A percentile compares a stretch with the other conserved stretches of the same genome.
These are phyloP conservation scores for Lactarius sp. DNA, from an alignment of 768 basidiomycete genomes.

Conservation along the genomic window DNA sequence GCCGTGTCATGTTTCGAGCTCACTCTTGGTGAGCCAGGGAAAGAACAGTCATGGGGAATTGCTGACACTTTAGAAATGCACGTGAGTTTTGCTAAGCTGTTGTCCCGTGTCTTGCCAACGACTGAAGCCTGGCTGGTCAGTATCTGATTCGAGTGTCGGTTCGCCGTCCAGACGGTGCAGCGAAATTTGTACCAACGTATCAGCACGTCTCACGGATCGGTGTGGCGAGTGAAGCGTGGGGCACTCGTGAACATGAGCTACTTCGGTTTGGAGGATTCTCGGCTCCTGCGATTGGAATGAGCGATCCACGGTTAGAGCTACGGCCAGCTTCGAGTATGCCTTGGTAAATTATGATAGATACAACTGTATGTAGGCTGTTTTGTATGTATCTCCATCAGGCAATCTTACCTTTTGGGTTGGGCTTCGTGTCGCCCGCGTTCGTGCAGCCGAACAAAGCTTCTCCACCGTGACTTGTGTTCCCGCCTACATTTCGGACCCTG, in stretches of 20 bases:
- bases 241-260: constrained; percentile 36
- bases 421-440: not conserved
- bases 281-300: constrained; percentile 40
- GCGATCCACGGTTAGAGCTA: constrained; percentile 17
- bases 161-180: constrained; percentile 31
- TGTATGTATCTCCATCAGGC: not conserved
- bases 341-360: constrained; percentile 3
- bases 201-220: constrained; percentile 35
- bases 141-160: constrained; percentile 38
- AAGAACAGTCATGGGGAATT: constrained; percentile 37
- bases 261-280: constrained; percentile 36
- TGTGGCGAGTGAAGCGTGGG: constrained; percentile 40
- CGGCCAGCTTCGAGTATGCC: constrained; percentile 7
- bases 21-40: constrained; percentile 36
- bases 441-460: not conserved
- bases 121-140: constrained; percentile 27
- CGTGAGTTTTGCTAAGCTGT: constrained; percentile 23
- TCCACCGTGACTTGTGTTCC: not conserved
- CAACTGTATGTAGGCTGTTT: too few relatives aligned
- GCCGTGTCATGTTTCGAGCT: constrained; percentile 34
- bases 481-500: too few relatives aligned
- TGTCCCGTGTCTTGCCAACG: not conserved
- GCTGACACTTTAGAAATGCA: constrained; percentile 32
- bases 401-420: not conserved
- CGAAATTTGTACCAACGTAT: constrained; percentile 35